phyloP scores from a whole-genome alignment of 164 flowering plant genomes.

The Liriodendron chinense region DNA sequence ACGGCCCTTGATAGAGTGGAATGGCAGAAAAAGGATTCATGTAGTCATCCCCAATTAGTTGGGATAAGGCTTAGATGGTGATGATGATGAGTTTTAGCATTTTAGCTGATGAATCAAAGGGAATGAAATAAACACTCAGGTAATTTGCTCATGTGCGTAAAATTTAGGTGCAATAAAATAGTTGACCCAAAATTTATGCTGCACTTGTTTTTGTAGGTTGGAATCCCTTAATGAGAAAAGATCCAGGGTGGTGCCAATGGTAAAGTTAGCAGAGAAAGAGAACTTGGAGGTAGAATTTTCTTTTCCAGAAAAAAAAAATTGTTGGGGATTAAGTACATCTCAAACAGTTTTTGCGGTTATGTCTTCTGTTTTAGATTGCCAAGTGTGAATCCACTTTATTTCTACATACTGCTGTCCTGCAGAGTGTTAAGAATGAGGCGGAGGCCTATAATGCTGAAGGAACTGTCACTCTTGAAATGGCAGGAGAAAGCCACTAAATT shows the following conservation, averaged over 20 bases:
- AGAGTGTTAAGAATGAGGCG: slow-evolving; percentile 95
- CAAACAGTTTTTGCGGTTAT: background rate
- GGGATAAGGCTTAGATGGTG: no score
- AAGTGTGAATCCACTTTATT: background rate
- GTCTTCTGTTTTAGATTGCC: background rate
- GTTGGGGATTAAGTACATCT: background rate
- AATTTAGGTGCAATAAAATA: background rate
- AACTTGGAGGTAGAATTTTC: slow-evolving; percentile 65
- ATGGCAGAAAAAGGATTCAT: no score
- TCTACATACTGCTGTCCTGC: background rate
- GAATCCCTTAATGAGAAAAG: slow-evolving; percentile 85
- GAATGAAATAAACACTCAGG: no score
- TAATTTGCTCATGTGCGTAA: no score
- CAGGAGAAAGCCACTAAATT: slow-evolving; percentile 82
- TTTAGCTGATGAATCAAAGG: no score
- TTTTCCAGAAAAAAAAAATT: no score
- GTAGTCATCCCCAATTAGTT: no score
- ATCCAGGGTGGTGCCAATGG: slow-evolving; percentile 94
- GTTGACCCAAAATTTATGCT: background rate
- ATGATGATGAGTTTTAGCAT: no score
- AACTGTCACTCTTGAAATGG: slow-evolving; percentile 82
- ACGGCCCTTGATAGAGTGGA: no score
- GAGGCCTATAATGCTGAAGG: slow-evolving; percentile 92
- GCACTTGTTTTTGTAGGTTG: slow-evolving; percentile 37
- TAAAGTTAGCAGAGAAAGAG: slow-evolving; percentile 96